A percentile compares a stretch with the other conserved stretches of the same genome.
Evolutionary conservation across 78 protist genomes (phyloP).

Genomic region (Pigoraptor vietnamica): DNA sequence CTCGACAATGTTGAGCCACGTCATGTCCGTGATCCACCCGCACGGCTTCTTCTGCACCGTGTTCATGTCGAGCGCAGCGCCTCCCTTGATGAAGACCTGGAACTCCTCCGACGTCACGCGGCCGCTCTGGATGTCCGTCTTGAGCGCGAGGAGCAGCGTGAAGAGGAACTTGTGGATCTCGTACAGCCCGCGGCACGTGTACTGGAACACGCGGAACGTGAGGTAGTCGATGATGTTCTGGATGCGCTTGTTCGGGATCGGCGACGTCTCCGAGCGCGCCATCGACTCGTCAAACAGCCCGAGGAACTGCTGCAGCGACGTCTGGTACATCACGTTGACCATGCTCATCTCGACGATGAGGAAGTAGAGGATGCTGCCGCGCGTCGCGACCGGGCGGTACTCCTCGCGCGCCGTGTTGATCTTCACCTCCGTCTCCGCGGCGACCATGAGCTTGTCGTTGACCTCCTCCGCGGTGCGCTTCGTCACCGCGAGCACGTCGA

Average conservation of each 20-base stretch:
- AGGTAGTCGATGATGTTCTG: slow-evolving; percentile 43
- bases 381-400: slow-evolving; percentile 78
- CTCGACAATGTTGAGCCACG: slow-evolving; percentile 65
- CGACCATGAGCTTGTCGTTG: slow-evolving; percentile 34
- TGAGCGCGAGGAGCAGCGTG: slow-evolving; percentile 72
- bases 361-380: slow-evolving; percentile 82
- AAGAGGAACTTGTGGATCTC: slow-evolving; percentile 85
- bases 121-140: background rate
- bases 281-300: slow-evolving; percentile 59
- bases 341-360: slow-evolving; percentile 67
- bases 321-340: slow-evolving; percentile 82
- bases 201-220: slow-evolving; percentile 44
- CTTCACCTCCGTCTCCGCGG: slow-evolving; percentile 40
- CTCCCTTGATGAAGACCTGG: slow-evolving; percentile 55
- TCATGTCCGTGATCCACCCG: slow-evolving; percentile 51
- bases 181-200: slow-evolving; percentile 71
- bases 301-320: slow-evolving; percentile 74
- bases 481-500: slow-evolving; percentile 64
- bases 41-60: slow-evolving; percentile 35
- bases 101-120: slow-evolving; percentile 21
- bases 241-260: slow-evolving; percentile 44
- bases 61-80: slow-evolving; percentile 61
- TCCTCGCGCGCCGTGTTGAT: slow-evolving; percentile 48
- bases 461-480: slow-evolving; percentile 74
- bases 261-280: background rate